A percentile compares a stretch with the other conserved stretches of the same genome.
Evolutionary conservation across 2,329 filamentous ascomycete species (phyloP).

Genomic region (Fusarium udum): DNA sequence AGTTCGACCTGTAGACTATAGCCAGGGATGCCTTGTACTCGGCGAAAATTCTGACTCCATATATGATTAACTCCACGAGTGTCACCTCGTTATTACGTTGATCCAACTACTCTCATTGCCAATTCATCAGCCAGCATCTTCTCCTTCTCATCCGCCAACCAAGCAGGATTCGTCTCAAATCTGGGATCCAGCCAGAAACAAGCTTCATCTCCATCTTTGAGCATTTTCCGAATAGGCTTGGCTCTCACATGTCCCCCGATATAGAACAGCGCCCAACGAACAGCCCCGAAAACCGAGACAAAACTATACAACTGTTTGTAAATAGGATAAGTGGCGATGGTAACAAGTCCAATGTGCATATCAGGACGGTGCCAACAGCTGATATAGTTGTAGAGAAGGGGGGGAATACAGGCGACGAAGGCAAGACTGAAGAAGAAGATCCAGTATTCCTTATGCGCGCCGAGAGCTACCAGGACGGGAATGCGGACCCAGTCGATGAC

Average conservation of each 20-base stretch:
- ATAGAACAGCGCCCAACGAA: slow-evolving; percentile 3
- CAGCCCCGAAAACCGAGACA: neutral
- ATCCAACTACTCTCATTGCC: neutral
- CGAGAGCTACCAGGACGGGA: neutral
- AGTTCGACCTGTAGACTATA: no score
- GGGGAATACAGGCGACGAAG: neutral
- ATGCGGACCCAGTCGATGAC: slow-evolving; percentile 4
- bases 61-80: neutral
- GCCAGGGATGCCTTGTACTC: no score
- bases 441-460: neutral
- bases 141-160: slow-evolving; percentile 1
- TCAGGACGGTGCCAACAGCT: neutral
- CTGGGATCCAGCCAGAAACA: neutral
- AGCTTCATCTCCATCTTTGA: slow-evolving; percentile 5
- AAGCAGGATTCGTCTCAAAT: slow-evolving; percentile 1
- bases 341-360: neutral
- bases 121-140: neutral
- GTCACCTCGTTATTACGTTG: neutral
- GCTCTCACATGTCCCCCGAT: neutral
- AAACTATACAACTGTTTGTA: slow-evolving; percentile 2
- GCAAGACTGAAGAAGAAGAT: slow-evolving; percentile 10
- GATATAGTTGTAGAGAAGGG: slow-evolving; percentile 1
- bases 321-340: neutral
- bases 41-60: neutral
- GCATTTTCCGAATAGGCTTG: neutral